Conservation (phyloP, 2,329 filamentous ascomycete species). For the Paecilomyces variotii region DNA sequence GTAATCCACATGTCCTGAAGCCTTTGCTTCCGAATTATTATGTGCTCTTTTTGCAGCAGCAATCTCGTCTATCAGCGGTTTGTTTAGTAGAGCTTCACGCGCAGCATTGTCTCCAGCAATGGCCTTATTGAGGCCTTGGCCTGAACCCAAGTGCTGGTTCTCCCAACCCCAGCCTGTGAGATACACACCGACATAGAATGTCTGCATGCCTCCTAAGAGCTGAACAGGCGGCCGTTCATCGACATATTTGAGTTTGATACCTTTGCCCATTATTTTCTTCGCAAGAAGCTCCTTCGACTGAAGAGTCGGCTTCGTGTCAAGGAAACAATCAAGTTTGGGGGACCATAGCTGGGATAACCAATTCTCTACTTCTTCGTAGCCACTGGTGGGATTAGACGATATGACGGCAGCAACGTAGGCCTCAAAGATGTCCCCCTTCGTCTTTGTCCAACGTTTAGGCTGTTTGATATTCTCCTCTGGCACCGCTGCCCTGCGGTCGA, state of each 20-base stretch:
- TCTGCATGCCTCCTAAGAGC: conserved; percentile 29
- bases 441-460: conserved; percentile 57
- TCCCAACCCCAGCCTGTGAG: conserved; percentile 41
- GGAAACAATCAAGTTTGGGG: conserved; percentile 45
- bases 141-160: conserved; percentile 37
- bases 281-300: conserved; percentile 48
- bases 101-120: conserved; percentile 40
- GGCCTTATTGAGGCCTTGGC: conserved; percentile 35
- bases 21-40: conserved; percentile 13
- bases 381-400: conserved; percentile 55
- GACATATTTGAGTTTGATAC: conserved; percentile 55
- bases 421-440: conserved; percentile 81
- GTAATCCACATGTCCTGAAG: background rate
- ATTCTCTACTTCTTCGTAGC: conserved; percentile 51
- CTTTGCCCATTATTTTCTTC: conserved; percentile 47
- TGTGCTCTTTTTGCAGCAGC: conserved; percentile 22
- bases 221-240: conserved; percentile 30
- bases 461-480: conserved; percentile 40
- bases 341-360: conserved; percentile 76
- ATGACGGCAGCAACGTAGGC: conserved; percentile 78
- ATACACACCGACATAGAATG: conserved; percentile 39
- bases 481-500: conserved; percentile 57
- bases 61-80: conserved; percentile 32
- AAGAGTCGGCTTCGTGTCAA: conserved; percentile 18
- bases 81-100: conserved; percentile 30